These are phyloP conservation scores for Xylaria arbuscula DNA, from an alignment of 2,329 filamentous ascomycete species.

Conservation along the genomic window DNA sequence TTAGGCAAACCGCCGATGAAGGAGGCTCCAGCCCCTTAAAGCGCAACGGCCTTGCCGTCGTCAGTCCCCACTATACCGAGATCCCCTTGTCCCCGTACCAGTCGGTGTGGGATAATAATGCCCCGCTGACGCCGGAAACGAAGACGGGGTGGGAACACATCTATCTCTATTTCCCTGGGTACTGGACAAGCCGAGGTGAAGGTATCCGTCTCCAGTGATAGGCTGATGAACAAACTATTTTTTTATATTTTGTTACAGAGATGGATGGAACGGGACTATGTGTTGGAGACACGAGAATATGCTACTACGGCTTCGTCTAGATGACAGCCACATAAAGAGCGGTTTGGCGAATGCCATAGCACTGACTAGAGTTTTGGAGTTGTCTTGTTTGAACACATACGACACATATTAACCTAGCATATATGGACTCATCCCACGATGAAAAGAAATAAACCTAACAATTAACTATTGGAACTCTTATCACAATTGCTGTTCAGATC, in stretches of 20 bases:
- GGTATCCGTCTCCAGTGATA: constrained; percentile 10
- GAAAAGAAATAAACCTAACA: constrained; percentile 13
- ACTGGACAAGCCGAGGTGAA: constrained; percentile 30
- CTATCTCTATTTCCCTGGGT: constrained; percentile 39
- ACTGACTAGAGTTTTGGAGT: constrained; percentile 29
- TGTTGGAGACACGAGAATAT: constrained; percentile 16
- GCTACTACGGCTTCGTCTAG: constrained; percentile 46
- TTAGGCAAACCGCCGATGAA: constrained; percentile 53
- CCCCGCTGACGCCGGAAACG: constrained; percentile 32
- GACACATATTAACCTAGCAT: constrained; percentile 3
- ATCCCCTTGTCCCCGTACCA: constrained; percentile 49
- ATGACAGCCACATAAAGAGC: constrained; percentile 40
- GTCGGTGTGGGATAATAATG: constrained; percentile 42
- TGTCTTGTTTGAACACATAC: not conserved
- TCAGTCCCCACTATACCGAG: constrained; percentile 44
- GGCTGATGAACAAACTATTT: not conserved
- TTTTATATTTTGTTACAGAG: constrained; percentile 13
- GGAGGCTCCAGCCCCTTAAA: constrained; percentile 51
- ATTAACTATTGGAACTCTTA: not conserved
- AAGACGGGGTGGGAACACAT: constrained; percentile 35
- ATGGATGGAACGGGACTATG: constrained; percentile 17
- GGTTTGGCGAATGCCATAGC: constrained; percentile 23
- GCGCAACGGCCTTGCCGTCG: constrained; percentile 33
- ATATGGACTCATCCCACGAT: not conserved
- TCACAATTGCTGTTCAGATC: not conserved